These are phyloP conservation scores for Diospyros lotus DNA, from an alignment of 148 eudicot species.

Conservation along the genomic window DNA sequence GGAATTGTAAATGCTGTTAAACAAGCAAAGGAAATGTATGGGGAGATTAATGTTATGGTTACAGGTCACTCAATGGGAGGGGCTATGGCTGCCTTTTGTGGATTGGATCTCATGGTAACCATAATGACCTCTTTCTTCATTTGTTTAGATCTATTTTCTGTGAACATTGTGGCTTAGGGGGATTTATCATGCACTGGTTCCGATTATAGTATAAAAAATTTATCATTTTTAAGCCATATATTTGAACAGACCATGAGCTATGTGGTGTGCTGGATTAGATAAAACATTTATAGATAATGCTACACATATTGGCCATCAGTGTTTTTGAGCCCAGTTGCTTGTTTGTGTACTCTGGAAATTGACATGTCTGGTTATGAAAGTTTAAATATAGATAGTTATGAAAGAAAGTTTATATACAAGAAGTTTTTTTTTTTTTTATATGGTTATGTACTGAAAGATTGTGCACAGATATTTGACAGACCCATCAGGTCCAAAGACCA, in stretches of 20 bases:
- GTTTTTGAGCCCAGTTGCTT: too few species aligned
- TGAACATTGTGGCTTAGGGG: neutral
- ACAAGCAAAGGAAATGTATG: slow-evolving; percentile 57
- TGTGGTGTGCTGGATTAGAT: neutral
- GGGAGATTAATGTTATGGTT: slow-evolving; percentile 54
- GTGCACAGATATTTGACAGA: neutral
- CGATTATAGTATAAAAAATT: neutral
- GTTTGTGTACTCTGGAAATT: too few species aligned
- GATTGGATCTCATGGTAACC: slow-evolving; percentile 78
- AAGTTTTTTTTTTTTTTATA: too few species aligned
- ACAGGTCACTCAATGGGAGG: slow-evolving; percentile 99
- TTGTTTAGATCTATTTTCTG: neutral
- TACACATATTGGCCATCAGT: too few species aligned
- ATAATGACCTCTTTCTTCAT: neutral
- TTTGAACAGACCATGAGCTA: neutral
- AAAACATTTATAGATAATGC: too few species aligned
- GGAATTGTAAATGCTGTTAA: slow-evolving; percentile 62
- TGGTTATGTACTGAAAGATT: neutral
- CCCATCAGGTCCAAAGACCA: neutral
- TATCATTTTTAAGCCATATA: neutral
- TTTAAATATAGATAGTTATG: too few species aligned
- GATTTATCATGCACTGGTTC: slow-evolving; percentile 1
- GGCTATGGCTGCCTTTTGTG: slow-evolving; percentile 95
- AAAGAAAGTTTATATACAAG: too few species aligned
- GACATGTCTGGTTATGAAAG: too few species aligned